Evolutionary conservation across 495 filamentous ascomycete species (phyloP).

Genomic region (Penicillium riverlandense): DNA sequence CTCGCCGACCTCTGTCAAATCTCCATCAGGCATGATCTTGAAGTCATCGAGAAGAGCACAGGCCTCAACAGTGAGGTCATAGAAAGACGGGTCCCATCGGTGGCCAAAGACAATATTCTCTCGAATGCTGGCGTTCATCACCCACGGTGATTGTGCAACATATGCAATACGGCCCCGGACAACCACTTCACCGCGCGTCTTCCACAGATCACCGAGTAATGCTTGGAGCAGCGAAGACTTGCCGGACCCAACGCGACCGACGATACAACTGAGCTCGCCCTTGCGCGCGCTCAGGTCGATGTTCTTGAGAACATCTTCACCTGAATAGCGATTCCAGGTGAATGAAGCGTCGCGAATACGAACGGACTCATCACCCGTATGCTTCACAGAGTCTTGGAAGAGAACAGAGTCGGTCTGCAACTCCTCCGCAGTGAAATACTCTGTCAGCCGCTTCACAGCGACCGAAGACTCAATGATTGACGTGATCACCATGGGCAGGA

Average conservation of each 20-base stretch:
- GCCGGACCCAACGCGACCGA: conserved; percentile 90
- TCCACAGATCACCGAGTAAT: conserved; percentile 86
- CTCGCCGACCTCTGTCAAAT: conserved; percentile 94
- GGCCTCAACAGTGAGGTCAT: conserved; percentile 87
- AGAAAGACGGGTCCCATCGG: conserved; percentile 90
- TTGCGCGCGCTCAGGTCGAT: conserved; percentile 85
- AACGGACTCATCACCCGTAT: conserved; percentile 77
- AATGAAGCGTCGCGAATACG: conserved; percentile 79
- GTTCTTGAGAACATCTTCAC: conserved; percentile 53
- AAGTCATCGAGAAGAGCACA: conserved; percentile 93
- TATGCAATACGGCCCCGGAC: conserved; percentile 80
- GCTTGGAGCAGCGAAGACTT: conserved; percentile 90
- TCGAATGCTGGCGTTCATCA: conserved; percentile 95
- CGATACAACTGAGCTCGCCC: conserved; percentile 85
- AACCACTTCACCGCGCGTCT: conserved; percentile 74
- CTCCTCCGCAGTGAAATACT: conserved; percentile 83
- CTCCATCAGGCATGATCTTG: conserved; percentile 85
- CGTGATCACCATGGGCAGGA: conserved; percentile 97
- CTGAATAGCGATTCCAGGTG: conserved; percentile 83
- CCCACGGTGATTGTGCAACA: conserved; percentile 87
- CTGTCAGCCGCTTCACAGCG: conserved; percentile 77
- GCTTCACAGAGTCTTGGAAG: conserved; percentile 56
- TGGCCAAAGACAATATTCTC: conserved; percentile 98
- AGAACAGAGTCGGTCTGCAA: conserved; percentile 78
- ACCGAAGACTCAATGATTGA: conserved; percentile 94